Evolutionary conservation across 1,284 basidiomycete genomes (phyloP), one percentile per base, ranked within the genome.

Genomic region (Ceratobasidium sp.): DNA sequence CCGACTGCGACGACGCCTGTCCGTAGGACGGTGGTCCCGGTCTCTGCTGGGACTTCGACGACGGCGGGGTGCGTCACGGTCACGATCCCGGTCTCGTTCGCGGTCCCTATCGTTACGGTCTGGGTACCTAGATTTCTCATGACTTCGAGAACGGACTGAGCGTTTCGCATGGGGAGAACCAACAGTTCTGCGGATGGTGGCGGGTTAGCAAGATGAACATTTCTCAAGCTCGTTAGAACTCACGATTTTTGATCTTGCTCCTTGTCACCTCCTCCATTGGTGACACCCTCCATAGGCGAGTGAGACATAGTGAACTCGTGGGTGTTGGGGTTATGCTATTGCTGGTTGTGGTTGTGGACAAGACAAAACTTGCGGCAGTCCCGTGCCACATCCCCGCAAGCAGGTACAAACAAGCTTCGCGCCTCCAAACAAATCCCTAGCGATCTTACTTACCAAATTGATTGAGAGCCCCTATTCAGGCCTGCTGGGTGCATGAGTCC

Each of bases 71-170:
- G 84, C 81, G 71, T 84, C 82, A 58, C 83, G 80, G 2, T 78
- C 76, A 76, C 83, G 79, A 63, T 85, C 84, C 74, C 82, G 80
- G 54, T 86, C 87, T 74, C 85, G 82, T 72, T 85, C 83, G 52
- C 84, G 82, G 75, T 87, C 86, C 62, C 83, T 84, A 77, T 88
- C 89, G 64, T 84, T 85, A 28, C 87, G 74, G 55, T 78, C 78
- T n/a, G 75, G 49, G 54, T 76, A 76, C 26, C 72, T 69, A 30
- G 73, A 74, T 49, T 78, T 78, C 55, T 90, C 89, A 75, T 85
- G 83, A 44, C 91, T 92, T 63, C 82, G 82, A 26, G 92, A 93
- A 74, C 88, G 85, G 77, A 91, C 90, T 52, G 91, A 93, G 74
- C 86, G 85, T 76, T 84, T 85, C 41, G 90, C 91, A 58, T 86